Conservation (phyloP, 78 protist species). For the Pigoraptor vietnamica region DNA sequence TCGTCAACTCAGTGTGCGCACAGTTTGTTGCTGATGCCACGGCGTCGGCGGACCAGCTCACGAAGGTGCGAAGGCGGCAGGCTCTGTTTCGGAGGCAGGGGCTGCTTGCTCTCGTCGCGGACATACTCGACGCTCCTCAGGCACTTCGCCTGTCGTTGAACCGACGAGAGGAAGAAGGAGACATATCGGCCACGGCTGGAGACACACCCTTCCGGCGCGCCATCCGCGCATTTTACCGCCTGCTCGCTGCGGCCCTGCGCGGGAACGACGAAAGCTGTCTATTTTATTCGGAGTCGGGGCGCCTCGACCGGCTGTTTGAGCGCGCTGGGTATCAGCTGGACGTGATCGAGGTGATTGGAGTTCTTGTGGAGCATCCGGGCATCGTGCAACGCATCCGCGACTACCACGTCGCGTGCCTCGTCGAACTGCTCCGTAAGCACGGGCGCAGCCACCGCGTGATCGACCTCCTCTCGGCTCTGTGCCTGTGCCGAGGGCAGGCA, state of each 20-base stretch:
- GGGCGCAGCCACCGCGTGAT: not conserved
- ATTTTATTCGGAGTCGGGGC: not conserved
- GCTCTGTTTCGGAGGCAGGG: not conserved
- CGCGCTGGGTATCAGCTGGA: not conserved
- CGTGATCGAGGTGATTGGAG: not conserved
- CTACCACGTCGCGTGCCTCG: not conserved
- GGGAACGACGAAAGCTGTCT: not conserved
- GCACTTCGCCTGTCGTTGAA: not conserved
- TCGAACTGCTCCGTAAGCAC: not conserved
- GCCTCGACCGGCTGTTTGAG: not conserved
- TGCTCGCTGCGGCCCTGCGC: not conserved
- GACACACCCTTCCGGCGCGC: not conserved
- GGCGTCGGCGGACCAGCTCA: not conserved
- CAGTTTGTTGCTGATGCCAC: not conserved
- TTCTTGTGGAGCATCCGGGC: not conserved
- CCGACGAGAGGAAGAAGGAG: not conserved
- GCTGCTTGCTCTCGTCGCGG: not conserved
- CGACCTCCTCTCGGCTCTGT: not conserved
- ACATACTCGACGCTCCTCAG: not conserved
- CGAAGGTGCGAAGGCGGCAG: not conserved
- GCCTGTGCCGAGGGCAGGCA: not conserved
- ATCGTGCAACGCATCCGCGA: not conserved
- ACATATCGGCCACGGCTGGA: not conserved
- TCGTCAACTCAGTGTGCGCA: not conserved
- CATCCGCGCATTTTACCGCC: not conserved